Evolutionary conservation across 768 basidiomycete species (phyloP), one percentile per base, ranked within the genome.

Genomic region (Phlebiopsis gigantea): DNA sequence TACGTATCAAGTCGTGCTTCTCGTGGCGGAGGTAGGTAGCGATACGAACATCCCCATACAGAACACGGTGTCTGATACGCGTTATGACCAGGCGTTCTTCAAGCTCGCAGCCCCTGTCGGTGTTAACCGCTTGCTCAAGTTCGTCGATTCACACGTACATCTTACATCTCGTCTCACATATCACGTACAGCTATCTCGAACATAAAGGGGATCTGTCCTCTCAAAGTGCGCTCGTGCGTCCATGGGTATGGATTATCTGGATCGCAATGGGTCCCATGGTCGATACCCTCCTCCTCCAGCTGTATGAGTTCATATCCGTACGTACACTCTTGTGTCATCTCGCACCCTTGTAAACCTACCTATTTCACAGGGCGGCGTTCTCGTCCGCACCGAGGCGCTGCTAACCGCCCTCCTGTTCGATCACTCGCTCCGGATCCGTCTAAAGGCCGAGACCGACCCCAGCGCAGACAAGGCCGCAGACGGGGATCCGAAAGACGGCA

Each of bases 191-290:
- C 29, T 84, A 87, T 62, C 69, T 90, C 15, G 86, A 88, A 69
- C 76, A 68, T 2, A 68, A 72, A 10, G 82, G 80, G 3, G 63
- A 41, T 5, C 22, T 10, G 21, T 41, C 31, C 31, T 5, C 31
- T 2, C 63, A 75, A 53, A 74, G 67, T 19, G 74, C 83, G 0
- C 62, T 68, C 5, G 68, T 85, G 31, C 77, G 77, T 24, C 88
- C 88, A 0, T 88, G 87, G 81, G 77, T 88, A 10, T 90, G 88
- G 87, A 78, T 88, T 9, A 30, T 69, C 0, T 71, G 72, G 64
- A 71, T 85, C 14, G 77, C 84, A 59, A 43, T 79, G 4, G 82
- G 81, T 14, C 79, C 82, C 15, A 65, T 73, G 8, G 0, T 76
- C 8, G 71, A 66, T 17, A 71, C 78, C 4, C 22, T 86, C 8